A percentile compares a stretch with the other conserved stretches of the same genome.
These are phyloP conservation scores for Paramecium tetraurelia DNA, from an alignment of 73 alveolate species.

Conservation along the genomic window DNA sequence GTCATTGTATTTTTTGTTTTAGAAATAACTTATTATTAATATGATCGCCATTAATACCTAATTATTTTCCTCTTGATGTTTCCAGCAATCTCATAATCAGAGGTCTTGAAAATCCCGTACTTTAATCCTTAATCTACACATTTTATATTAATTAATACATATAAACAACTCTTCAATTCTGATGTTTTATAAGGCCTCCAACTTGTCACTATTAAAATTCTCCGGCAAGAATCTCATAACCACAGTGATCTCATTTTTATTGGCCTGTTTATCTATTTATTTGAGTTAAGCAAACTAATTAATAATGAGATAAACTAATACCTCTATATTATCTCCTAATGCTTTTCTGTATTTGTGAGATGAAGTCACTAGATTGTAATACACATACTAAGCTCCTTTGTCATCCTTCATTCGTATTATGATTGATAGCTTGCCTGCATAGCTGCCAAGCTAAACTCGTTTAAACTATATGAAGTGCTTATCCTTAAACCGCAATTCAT, in stretches of 20 bases:
- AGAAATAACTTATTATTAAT: background rate
- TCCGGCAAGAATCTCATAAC: background rate
- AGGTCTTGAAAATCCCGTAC: background rate
- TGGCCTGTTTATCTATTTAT: background rate
- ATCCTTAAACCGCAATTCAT: conserved; percentile 54
- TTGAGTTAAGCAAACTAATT: conserved; percentile 15
- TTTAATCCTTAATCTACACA: background rate
- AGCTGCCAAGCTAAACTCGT: conserved; percentile 38
- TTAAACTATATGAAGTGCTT: conserved; percentile 39
- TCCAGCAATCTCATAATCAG: background rate
- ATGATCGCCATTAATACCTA: background rate
- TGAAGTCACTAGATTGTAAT: background rate
- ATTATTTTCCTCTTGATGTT: background rate
- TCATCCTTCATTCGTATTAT: conserved; percentile 23
- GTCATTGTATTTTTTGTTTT: conserved; percentile 4
- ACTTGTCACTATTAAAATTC: background rate
- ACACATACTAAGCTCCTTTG: conserved; percentile 28
- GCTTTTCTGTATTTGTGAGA: conserved; percentile 25
- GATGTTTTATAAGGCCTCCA: background rate
- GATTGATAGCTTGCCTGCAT: conserved; percentile 36
- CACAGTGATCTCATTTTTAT: background rate
- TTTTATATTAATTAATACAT: background rate
- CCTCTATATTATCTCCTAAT: conserved; percentile 12
- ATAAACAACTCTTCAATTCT: background rate
- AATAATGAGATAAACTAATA: background rate